phyloP scores from a whole-genome alignment of 805 yeast genomes.

The Pichia occidentalis region DNA sequence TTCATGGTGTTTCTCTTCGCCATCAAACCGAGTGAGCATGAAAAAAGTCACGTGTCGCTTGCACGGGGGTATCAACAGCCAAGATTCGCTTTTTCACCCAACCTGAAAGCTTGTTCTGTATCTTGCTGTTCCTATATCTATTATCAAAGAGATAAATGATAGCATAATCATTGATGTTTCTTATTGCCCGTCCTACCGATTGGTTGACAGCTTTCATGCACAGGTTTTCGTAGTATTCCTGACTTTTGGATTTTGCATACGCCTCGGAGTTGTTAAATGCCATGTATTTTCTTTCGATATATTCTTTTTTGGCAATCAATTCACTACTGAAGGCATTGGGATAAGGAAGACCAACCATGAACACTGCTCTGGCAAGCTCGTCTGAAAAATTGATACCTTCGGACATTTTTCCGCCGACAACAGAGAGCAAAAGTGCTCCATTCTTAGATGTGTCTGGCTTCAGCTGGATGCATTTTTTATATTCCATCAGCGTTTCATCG shows the following conservation, averaged over 20 bases:
- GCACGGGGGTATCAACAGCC: slow-evolving; percentile 1
- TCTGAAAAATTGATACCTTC: slow-evolving; percentile 93
- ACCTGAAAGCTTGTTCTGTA: slow-evolving; percentile 55
- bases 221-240: slow-evolving; percentile 66
- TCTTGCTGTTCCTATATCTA: slow-evolving; percentile 40
- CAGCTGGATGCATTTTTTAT: slow-evolving; percentile 36
- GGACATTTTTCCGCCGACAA: slow-evolving; percentile 87
- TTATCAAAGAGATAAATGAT: slow-evolving; percentile 64
- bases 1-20: no score
- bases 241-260: slow-evolving; percentile 43
- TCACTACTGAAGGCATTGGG: slow-evolving; percentile 84
- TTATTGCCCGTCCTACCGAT: slow-evolving; percentile 84
- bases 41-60: slow-evolving; percentile 10
- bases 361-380: slow-evolving; percentile 77
- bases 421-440: slow-evolving; percentile 63
- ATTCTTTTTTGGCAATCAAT: slow-evolving; percentile 61
- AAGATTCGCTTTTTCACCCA: slow-evolving; percentile 57
- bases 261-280: slow-evolving; percentile 39
- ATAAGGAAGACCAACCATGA: slow-evolving; percentile 83
- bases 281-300: slow-evolving; percentile 48
- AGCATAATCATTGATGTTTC: slow-evolving; percentile 79
- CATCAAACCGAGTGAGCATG: no score
- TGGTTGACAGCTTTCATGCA: slow-evolving; percentile 92
- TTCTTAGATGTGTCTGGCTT: slow-evolving; percentile 6
- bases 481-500: slow-evolving; percentile 43